Percentiles rank a stretch among this genome's conserved stretches.
Evolutionary conservation across 805 yeast genomes (phyloP).

Genomic region (Lachancea waltii): DNA sequence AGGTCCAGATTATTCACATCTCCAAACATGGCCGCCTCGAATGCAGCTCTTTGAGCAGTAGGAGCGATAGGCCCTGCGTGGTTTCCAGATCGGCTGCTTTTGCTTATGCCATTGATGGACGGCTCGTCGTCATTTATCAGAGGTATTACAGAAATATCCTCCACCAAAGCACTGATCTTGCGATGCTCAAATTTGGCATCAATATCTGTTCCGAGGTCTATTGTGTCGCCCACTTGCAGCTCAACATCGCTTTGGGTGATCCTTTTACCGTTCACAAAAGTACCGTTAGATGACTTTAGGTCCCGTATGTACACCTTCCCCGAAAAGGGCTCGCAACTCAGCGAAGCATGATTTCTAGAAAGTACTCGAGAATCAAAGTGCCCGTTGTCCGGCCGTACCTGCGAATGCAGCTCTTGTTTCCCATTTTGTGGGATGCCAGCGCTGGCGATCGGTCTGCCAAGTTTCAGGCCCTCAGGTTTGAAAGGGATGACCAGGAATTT

Average conservation of each 20-base stretch:
- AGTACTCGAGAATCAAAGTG: conserved; percentile 90
- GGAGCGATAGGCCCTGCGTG: conserved; percentile 9
- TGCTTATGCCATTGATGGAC: conserved; percentile 3
- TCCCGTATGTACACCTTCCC: conserved; percentile 76
- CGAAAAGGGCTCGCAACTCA: conserved; percentile 58
- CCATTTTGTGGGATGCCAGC: conserved; percentile 14
- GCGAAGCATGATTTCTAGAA: conserved; percentile 88
- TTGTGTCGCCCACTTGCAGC: conserved; percentile 70
- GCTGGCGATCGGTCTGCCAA: conserved; percentile 77
- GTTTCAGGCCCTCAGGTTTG: conserved; percentile 72
- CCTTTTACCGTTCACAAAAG: conserved; percentile 75
- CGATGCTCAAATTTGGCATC: conserved; percentile 60
- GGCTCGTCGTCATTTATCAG: conserved; percentile 26
- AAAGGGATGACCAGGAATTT: conserved; percentile 76
- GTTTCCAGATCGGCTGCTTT: neutral
- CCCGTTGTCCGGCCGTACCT: conserved; percentile 69
- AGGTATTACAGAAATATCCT: conserved; percentile 53
- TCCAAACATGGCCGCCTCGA: conserved; percentile 58
- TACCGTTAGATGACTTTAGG: conserved; percentile 88
- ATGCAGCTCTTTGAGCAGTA: conserved; percentile 32
- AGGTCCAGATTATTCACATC: conserved; percentile 43
- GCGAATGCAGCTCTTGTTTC: conserved; percentile 33
- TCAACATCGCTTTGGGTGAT: conserved; percentile 52
- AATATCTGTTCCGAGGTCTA: conserved; percentile 92
- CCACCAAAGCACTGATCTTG: conserved; percentile 79